These are phyloP conservation scores for Starmerella stellata DNA, from an alignment of 805 yeast species.

Conservation along the genomic window DNA sequence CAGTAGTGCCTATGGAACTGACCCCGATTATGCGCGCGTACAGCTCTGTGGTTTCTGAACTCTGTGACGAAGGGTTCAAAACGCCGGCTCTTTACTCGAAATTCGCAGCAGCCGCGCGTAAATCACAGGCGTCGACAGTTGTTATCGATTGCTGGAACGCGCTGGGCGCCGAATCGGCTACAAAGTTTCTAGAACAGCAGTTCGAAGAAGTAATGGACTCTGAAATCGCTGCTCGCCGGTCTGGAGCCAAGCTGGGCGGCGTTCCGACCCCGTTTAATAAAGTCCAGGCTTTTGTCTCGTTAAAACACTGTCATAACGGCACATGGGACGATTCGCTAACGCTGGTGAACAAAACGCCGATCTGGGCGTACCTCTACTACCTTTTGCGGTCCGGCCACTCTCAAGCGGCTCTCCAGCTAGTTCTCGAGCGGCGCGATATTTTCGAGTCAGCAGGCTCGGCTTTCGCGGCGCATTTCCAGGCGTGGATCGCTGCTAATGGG, in stretches of 20 bases:
- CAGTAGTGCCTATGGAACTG: slow-evolving; percentile 6
- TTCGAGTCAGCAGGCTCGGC: slow-evolving; percentile 74
- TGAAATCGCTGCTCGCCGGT: slow-evolving; percentile 34
- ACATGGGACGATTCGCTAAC: slow-evolving; percentile 39
- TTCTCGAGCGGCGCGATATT: slow-evolving; percentile 42
- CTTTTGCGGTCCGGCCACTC: slow-evolving; percentile 67
- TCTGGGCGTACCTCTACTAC: slow-evolving; percentile 87
- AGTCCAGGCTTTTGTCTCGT: slow-evolving; percentile 42
- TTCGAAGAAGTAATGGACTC: slow-evolving; percentile 58
- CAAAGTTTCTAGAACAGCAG: slow-evolving; percentile 47
- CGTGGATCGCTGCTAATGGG: slow-evolving; percentile 34
- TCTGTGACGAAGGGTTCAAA: slow-evolving; percentile 7
- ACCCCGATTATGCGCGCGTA: slow-evolving; percentile 11
- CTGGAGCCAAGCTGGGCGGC: slow-evolving; percentile 39
- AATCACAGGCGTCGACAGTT: not conserved
- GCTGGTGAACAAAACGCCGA: slow-evolving; percentile 63
- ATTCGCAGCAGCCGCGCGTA: slow-evolving; percentile 4
- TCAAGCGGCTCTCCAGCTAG: slow-evolving; percentile 58
- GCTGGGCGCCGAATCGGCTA: slow-evolving; percentile 7
- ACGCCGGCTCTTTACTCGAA: slow-evolving; percentile 8
- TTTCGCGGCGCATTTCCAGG: slow-evolving; percentile 61
- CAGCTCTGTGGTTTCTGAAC: slow-evolving; percentile 7
- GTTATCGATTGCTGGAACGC: slow-evolving; percentile 14
- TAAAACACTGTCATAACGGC: slow-evolving; percentile 26
- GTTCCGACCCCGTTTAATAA: slow-evolving; percentile 56